Conservation (phyloP, 345 rosid genomes). For the Punica granatum region DNA sequence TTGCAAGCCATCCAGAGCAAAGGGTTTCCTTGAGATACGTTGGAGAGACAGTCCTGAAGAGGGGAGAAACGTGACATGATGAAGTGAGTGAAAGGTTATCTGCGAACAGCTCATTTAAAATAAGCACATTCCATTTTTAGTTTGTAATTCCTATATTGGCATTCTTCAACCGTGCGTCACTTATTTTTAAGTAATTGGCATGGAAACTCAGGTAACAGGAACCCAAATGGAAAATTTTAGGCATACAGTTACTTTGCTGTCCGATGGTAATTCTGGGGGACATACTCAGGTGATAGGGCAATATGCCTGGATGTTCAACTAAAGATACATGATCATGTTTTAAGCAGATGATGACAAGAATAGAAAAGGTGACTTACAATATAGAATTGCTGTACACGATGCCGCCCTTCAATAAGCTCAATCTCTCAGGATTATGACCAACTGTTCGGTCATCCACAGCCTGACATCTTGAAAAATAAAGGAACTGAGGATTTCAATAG, state of each 20-base stretch:
- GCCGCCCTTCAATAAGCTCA: slow-evolving; percentile 56
- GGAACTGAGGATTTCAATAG: slow-evolving; percentile 2
- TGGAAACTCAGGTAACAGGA: background rate
- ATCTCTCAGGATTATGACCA: slow-evolving; percentile 58
- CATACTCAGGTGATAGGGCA: background rate
- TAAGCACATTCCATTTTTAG: background rate
- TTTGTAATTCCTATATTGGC: too few relatives aligned
- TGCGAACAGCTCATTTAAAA: background rate
- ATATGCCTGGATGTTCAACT: background rate
- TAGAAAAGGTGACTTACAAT: slow-evolving; percentile 29
- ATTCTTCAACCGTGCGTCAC: background rate
- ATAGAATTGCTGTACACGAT: slow-evolving; percentile 53
- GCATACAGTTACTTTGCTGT: background rate
- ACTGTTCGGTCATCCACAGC: slow-evolving; percentile 56
- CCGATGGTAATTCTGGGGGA: background rate
- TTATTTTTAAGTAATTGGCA: background rate
- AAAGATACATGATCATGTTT: background rate
- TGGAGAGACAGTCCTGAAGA: slow-evolving; percentile 53
- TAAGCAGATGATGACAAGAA: background rate
- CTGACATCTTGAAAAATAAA: slow-evolving; percentile 20
- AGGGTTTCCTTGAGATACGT: slow-evolving; percentile 54
- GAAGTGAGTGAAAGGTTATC: slow-evolving; percentile 4
- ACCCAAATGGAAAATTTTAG: background rate
- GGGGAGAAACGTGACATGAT: slow-evolving; percentile 8
- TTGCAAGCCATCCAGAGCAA: slow-evolving; percentile 50